These are phyloP conservation scores for Pseudogymnoascus sp. DNA, from an alignment of 2,329 filamentous ascomycete species.

Conservation along the genomic window DNA sequence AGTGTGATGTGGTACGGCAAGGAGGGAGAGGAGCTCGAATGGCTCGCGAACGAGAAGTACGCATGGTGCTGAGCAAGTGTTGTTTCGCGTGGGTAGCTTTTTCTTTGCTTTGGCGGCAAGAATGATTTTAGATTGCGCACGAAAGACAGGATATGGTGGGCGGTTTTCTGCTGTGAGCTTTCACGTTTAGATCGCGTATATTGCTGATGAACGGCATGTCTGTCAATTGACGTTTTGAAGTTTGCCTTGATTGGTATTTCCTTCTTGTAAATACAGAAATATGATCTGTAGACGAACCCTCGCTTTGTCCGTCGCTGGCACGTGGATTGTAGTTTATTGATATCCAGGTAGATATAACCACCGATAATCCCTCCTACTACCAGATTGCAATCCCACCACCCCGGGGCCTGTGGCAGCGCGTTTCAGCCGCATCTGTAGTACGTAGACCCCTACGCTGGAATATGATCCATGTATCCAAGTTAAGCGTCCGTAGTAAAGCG, in stretches of 20 bases:
- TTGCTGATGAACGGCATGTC: background rate
- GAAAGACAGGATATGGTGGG: background rate
- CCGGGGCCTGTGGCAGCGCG: background rate
- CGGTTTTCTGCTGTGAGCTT: background rate
- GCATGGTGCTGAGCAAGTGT: conserved; percentile 56
- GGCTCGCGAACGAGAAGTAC: conserved; percentile 72
- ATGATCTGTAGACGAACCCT: background rate
- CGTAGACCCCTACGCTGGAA: background rate
- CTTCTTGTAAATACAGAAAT: background rate
- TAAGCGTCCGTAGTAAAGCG: no score
- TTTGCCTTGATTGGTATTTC: conserved; percentile 1
- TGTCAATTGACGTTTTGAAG: conserved; percentile 1
- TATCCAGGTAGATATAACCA: background rate
- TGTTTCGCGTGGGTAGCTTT: background rate
- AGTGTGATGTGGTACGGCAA: conserved; percentile 65
- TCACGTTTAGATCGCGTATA: background rate
- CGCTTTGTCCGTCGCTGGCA: background rate
- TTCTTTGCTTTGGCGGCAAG: background rate
- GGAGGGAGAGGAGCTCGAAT: conserved; percentile 50
- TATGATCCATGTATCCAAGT: no score
- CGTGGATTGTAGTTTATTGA: background rate
- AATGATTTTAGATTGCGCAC: background rate
- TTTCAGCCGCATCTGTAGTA: background rate
- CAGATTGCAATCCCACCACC: background rate
- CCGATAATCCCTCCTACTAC: background rate